phyloP scores from a whole-genome alignment of 2,329 filamentous ascomycete genomes.

The Graphiopsis chlorocephala region DNA sequence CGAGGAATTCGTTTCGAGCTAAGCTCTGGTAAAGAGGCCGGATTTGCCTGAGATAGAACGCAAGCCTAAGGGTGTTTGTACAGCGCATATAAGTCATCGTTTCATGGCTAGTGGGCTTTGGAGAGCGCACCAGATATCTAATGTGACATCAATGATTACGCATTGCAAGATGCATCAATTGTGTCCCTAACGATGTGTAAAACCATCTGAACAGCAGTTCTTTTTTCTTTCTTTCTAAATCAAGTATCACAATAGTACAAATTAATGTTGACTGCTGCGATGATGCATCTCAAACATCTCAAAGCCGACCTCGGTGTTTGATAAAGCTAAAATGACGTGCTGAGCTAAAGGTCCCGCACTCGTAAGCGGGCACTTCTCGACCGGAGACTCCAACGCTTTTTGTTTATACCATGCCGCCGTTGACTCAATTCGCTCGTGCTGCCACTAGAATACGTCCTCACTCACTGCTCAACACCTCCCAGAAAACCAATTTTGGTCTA shows the following conservation, averaged over 20 bases:
- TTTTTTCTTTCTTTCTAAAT: background rate
- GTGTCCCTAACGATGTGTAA: too few species aligned
- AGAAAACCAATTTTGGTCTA: too few species aligned
- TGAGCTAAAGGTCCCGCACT: constrained; percentile 12
- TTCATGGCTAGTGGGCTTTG: background rate
- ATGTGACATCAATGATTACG: background rate
- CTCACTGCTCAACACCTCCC: background rate
- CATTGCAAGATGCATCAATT: background rate
- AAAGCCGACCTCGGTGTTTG: constrained; percentile 13
- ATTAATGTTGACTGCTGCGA: background rate
- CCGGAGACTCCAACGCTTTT: background rate
- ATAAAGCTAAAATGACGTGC: constrained; percentile 12
- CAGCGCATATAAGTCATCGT: background rate
- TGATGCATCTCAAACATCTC: background rate
- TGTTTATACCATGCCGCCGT: constrained; percentile 9
- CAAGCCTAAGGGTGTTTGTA: background rate
- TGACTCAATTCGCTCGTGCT: background rate
- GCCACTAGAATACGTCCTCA: background rate
- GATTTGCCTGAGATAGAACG: background rate
- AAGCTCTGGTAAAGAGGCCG: background rate
- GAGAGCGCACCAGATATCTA: background rate
- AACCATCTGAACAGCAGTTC: background rate
- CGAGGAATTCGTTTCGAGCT: background rate
- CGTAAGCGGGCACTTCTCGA: constrained; percentile 11
- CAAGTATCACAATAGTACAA: background rate